phyloP scores from a whole-genome alignment of 768 basidiomycete genomes.

The Kwoniella mangroviensis region DNA sequence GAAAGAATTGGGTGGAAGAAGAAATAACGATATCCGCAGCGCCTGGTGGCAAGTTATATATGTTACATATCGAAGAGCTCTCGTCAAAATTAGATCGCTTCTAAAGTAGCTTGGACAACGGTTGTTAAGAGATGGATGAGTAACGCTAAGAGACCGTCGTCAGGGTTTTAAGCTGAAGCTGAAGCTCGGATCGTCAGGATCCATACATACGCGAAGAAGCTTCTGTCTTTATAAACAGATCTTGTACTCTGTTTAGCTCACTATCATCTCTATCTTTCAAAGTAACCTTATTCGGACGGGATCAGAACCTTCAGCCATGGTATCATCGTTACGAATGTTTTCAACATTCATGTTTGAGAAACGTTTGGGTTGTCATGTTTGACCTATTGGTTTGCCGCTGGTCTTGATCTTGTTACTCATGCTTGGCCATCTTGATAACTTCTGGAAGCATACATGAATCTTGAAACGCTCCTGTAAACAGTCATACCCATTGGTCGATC shows the following conservation, averaged over 20 bases:
- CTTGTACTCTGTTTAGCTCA: neutral
- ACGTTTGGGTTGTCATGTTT: neutral
- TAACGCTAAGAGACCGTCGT: neutral
- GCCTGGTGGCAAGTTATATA: neutral
- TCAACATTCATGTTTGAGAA: neutral
- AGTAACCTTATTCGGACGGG: no score
- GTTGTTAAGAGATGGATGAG: neutral
- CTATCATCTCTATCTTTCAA: neutral
- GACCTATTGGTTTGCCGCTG: no score
- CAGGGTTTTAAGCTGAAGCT: neutral
- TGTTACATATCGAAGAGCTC: neutral
- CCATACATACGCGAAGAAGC: neutral
- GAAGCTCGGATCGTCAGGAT: neutral
- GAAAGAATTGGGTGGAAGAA: neutral
- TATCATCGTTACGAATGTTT: neutral
- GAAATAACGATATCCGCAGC: neutral
- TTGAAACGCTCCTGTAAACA: no score
- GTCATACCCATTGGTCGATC: no score
- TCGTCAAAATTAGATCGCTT: neutral
- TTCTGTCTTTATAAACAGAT: neutral
- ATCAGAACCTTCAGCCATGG: neutral
- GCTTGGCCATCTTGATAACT: no score
- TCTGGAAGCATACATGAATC: no score
- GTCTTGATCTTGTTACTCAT: no score
- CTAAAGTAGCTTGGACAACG: neutral